Base-by-base conservation (phyloP, 2,329 filamentous ascomycete genomes). In the Verticillium albo-atrum region DNA sequence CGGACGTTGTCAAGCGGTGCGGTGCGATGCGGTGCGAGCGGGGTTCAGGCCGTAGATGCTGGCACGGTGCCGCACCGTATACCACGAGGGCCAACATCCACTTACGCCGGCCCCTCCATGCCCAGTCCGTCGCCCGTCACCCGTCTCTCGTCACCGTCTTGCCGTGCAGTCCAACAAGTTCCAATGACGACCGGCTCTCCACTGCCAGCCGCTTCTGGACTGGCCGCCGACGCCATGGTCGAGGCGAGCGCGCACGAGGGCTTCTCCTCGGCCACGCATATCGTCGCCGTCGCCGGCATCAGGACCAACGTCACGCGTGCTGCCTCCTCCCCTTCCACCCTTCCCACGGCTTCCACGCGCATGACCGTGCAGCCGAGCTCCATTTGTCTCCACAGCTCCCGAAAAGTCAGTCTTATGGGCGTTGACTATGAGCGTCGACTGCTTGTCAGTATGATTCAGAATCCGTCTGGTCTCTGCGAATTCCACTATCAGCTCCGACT, bases 21-120 rank as follows among this genome's bases (percentile, higher is more conserved):
- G 32, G 53, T 60, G 50, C 42, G 54, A 58, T 54, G 58, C 27
- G 57, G 51, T 59, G 60, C 60, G 54, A 58, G 55, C 37, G 37
- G 37, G 37, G 37, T n/a, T 23, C 3, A 23, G n/a, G 37, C 37
- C 37, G 37, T n/a, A 12, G 23, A 47, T 17, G 17, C 37, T 20
- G 17, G n/a, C 37, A 47, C 37, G 37, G 37, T 47, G 37, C 37
- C 37, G 37, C 37, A 47, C 37, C 37, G 37, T 47, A 47, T 47
- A 47, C 37, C 37, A n/a, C 6, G n/a, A 47, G 37, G 37, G 23
- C 17, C 37, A 6, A n/a, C 37, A 20, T 25, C 37, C 37, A 47
- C 37, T 47, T 20, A n/a, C 37, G 20, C 37, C 37, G 37, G 37
- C n/a, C n/a, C n/a, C n/a, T 47, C 15, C n/a, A 23, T 6, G 37